A percentile compares a stretch with the other conserved stretches of the same genome.
phyloP scores from a whole-genome alignment of 2,329 filamentous ascomycete species.

The Fusarium neocosmosporiellum region DNA sequence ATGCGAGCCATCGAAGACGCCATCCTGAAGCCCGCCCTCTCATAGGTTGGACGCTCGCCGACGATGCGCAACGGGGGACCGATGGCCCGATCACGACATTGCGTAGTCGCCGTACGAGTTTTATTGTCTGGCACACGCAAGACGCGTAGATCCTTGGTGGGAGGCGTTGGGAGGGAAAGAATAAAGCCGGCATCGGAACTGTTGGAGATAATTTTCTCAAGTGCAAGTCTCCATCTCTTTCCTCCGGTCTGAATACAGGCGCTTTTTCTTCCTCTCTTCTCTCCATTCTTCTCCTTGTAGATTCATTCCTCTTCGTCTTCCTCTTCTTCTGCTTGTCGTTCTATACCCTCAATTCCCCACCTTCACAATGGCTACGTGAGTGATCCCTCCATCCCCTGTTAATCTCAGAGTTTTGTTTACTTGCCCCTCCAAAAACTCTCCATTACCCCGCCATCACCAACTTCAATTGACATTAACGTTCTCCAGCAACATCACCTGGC shows the following conservation, averaged over 20 bases:
- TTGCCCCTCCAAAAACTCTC: constrained; percentile 15
- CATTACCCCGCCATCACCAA: constrained; percentile 30
- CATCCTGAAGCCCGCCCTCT: constrained; percentile 18
- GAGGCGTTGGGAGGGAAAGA: background rate
- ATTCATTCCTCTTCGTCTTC: constrained; percentile 3
- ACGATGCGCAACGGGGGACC: constrained; percentile 14
- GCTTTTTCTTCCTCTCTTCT: background rate
- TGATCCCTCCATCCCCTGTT: constrained; percentile 3
- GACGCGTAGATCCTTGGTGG: background rate
- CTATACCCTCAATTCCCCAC: constrained; percentile 2
- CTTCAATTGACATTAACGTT: constrained; percentile 14
- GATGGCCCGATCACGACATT: constrained; percentile 39
- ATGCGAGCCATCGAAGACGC: constrained; percentile 38
- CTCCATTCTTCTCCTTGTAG: background rate
- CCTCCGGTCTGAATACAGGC: background rate
- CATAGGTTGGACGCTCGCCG: constrained; percentile 23
- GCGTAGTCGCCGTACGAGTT: background rate
- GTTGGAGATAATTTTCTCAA: background rate
- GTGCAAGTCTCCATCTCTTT: background rate
- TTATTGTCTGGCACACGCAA: background rate
- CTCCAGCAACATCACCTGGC: constrained; percentile 88
- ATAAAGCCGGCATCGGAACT: constrained; percentile 9
- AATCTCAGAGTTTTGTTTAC: background rate
- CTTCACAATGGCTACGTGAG: constrained; percentile 50
- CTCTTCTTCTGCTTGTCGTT: constrained; percentile 5